Conservation (phyloP, 202 grass and related monocot genomes). For the Cymbopogon flexuosus region DNA sequence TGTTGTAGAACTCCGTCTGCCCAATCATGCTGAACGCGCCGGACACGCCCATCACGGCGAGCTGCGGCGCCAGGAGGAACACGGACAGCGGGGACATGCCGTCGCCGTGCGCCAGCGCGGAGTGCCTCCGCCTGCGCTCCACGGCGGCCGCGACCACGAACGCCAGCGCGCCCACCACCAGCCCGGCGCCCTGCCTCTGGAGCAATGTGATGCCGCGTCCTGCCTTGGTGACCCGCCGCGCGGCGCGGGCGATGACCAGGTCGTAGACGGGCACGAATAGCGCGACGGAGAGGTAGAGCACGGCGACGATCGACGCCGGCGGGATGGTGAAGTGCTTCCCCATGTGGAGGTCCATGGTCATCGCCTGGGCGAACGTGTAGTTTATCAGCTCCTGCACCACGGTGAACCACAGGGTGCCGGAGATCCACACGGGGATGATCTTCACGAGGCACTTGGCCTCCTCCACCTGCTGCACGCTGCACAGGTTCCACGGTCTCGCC, state of each 20-base stretch:
- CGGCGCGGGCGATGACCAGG: constrained; percentile 23
- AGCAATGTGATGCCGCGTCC: constrained; percentile 51
- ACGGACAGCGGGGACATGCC: constrained; percentile 47
- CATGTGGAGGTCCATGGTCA: constrained; percentile 47
- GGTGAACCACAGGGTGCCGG: constrained; percentile 51
- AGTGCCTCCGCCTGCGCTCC: constrained; percentile 32
- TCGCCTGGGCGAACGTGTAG: constrained; percentile 42
- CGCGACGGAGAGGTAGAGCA: constrained; percentile 39
- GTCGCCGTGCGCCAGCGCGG: constrained; percentile 26
- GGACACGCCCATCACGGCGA: constrained; percentile 44
- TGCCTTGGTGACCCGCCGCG: constrained; percentile 29
- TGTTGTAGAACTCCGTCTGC: constrained; percentile 73
- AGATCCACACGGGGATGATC: constrained; percentile 61
- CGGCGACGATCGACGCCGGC: constrained; percentile 14
- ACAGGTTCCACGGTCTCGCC: constrained; percentile 45
- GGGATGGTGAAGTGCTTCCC: constrained; percentile 51
- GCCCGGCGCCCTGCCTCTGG: constrained; percentile 55
- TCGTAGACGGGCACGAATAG: constrained; percentile 52
- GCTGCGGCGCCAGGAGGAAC: constrained; percentile 58
- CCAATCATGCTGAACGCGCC: constrained; percentile 39
- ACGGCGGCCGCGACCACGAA: constrained; percentile 45
- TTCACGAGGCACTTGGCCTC: constrained; percentile 62
- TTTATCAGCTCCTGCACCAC: constrained; percentile 28
- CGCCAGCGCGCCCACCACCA: constrained; percentile 14
- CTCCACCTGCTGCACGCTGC: constrained; percentile 74